These are phyloP conservation scores for Aegilops bicornis DNA, from an alignment of 176 grass and related monocot genomes.

Conservation along the genomic window DNA sequence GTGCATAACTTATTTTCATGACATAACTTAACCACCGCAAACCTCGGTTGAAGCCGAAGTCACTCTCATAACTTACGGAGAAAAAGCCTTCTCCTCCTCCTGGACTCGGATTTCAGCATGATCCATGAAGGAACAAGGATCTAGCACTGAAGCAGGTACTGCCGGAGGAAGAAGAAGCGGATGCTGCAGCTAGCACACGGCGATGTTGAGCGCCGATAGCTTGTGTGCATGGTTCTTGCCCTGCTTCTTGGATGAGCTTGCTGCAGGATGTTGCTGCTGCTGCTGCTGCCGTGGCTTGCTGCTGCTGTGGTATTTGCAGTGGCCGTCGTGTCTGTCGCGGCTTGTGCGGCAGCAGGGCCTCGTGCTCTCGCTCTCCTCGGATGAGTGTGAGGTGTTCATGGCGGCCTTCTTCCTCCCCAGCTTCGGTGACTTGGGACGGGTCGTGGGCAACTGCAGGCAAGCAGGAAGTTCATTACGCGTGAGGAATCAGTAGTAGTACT, in stretches of 20 bases:
- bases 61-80: constrained; percentile 39
- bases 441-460: constrained; percentile 69
- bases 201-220: constrained; percentile 61
- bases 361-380: constrained; percentile 50
- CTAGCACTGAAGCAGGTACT: neutral
- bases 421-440: constrained; percentile 95
- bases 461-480: neutral
- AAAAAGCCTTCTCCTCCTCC: neutral
- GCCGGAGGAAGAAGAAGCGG: neutral
- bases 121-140: neutral
- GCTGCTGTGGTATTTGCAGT: constrained; percentile 36
- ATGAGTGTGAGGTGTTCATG: constrained; percentile 54
- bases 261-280: neutral
- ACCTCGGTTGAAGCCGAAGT: constrained; percentile 17
- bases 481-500: neutral
- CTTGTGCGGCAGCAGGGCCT: constrained; percentile 49
- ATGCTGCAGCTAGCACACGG: constrained; percentile 53
- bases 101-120: neutral
- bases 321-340: constrained; percentile 54
- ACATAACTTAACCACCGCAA: constrained; percentile 41
- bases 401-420: constrained; percentile 83
- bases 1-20: constrained; percentile 10
- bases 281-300: constrained; percentile 20
- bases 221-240: constrained; percentile 60
- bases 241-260: constrained; percentile 31